These are phyloP conservation scores for Tylopilus rubrobrunneus DNA, from an alignment of 768 basidiomycete genomes.

Conservation along the genomic window DNA sequence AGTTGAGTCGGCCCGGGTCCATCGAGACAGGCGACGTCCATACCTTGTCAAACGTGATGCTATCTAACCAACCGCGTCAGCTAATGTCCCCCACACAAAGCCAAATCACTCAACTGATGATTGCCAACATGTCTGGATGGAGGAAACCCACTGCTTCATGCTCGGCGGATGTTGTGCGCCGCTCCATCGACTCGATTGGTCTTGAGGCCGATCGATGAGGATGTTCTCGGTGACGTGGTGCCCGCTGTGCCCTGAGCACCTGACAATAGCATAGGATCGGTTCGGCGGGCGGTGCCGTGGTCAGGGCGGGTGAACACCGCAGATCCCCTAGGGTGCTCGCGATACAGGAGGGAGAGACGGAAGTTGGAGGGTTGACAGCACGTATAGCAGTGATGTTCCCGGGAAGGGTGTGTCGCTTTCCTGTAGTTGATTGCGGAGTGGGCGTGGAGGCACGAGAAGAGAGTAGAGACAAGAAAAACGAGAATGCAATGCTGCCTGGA, in stretches of 20 bases:
- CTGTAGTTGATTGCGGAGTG: too few species aligned
- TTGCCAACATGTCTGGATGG: constrained; percentile 51
- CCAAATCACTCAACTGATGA: constrained; percentile 57
- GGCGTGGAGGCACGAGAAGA: too few species aligned
- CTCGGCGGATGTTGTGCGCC: constrained; percentile 55
- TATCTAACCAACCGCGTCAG: constrained; percentile 40
- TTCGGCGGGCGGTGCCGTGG: too few species aligned
- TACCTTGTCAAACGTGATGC: constrained; percentile 81
- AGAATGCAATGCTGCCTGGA: too few species aligned
- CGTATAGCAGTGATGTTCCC: too few species aligned
- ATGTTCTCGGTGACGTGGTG: constrained; percentile 69
- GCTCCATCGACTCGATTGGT: constrained; percentile 64
- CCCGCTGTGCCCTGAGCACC: constrained; percentile 69
- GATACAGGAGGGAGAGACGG: too few species aligned
- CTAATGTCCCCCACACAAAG: not conserved
- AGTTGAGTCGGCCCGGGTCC: too few species aligned
- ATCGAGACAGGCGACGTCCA: constrained; percentile 2
- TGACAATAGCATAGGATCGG: constrained; percentile 51
- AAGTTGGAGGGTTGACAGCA: too few species aligned
- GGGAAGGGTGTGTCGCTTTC: too few species aligned
- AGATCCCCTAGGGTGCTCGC: too few species aligned
- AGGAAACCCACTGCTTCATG: constrained; percentile 70
- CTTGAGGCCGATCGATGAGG: constrained; percentile 51
- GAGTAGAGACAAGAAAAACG: too few species aligned
- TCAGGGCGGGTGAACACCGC: too few species aligned